These are phyloP conservation scores for Gastrodia elata DNA, from an alignment of 106 monocot species.

Conservation along the genomic window DNA sequence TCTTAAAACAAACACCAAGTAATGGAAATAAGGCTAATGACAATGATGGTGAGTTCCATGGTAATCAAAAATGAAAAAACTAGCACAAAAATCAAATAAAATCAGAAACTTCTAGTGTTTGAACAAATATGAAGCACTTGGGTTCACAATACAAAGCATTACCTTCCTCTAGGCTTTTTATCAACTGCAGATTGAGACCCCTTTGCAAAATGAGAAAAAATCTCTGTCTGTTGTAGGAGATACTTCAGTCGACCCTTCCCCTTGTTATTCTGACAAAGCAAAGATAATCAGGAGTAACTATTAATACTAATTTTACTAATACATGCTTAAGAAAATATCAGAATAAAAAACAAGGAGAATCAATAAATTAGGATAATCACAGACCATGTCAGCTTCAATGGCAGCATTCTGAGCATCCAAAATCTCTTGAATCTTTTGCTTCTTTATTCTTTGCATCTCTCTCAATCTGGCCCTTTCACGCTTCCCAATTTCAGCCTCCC, in stretches of 20 bases:
- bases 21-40: not conserved
- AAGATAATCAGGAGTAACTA: not conserved
- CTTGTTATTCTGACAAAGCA: slow-evolving; percentile 56
- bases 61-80: not conserved
- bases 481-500: slow-evolving; percentile 34
- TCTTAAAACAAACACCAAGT: not conserved
- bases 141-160: slow-evolving; percentile 2
- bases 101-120: not conserved
- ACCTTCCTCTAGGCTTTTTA: slow-evolving; percentile 63
- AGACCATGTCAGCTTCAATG: slow-evolving; percentile 78
- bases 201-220: slow-evolving; percentile 84
- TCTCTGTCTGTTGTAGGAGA: slow-evolving; percentile 71
- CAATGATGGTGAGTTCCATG: not conserved
- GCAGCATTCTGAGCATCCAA: slow-evolving; percentile 64
- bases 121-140: not conserved
- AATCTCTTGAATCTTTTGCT: slow-evolving; percentile 66
- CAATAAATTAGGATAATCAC: slow-evolving; percentile 3
- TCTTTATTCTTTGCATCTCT: slow-evolving; percentile 66
- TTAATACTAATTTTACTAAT: not conserved
- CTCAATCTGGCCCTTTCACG: slow-evolving; percentile 52
- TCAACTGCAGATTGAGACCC: slow-evolving; percentile 45
- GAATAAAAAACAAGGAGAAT: not conserved
- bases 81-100: not conserved
- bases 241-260: slow-evolving; percentile 71
- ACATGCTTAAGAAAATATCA: not conserved